These are phyloP conservation scores for Phytopythium mirpurense DNA, from an alignment of 352 stramenopile species.

Conservation along the genomic window DNA sequence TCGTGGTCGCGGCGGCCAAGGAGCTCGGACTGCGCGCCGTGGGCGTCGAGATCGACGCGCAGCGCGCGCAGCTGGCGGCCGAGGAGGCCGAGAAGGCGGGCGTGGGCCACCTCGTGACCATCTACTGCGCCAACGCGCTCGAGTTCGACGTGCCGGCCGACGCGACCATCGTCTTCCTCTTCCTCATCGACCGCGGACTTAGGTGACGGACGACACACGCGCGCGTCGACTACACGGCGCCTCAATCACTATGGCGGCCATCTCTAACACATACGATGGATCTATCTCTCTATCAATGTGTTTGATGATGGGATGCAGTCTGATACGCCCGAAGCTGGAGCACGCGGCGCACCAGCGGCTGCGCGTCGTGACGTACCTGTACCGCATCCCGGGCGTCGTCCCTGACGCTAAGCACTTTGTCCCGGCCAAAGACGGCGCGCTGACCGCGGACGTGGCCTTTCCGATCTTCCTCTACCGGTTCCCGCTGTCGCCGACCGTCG, in stretches of 20 bases:
- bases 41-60: conserved; percentile 62
- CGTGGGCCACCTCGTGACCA: conserved; percentile 49
- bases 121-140: conserved; percentile 66
- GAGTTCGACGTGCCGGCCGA: conserved; percentile 54
- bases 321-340: conserved; percentile 42
- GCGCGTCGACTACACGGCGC: too few species aligned
- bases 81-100: conserved; percentile 15
- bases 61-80: conserved; percentile 27
- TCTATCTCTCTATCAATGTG: too few species aligned
- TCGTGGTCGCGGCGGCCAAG: conserved; percentile 55
- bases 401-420: conserved; percentile 44
- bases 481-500: conserved; percentile 6
- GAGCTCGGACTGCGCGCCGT: conserved; percentile 43
- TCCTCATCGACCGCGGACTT: conserved; percentile 70
- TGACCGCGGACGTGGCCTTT: conserved; percentile 40
- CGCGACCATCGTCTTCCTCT: conserved; percentile 74
- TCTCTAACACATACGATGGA: too few species aligned
- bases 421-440: conserved; percentile 22
- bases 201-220: conserved; percentile 27
- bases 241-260: too few species aligned
- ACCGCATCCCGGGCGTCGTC: conserved; percentile 45
- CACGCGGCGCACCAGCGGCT: conserved; percentile 10
- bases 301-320: too few species aligned
- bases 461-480: conserved; percentile 77
- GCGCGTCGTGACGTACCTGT: conserved; percentile 78